A percentile compares a stretch with the other conserved stretches of the same genome.
These are phyloP conservation scores for Salicornia ramosissima DNA, from an alignment of 148 eudicot genomes.

Conservation along the genomic window DNA sequence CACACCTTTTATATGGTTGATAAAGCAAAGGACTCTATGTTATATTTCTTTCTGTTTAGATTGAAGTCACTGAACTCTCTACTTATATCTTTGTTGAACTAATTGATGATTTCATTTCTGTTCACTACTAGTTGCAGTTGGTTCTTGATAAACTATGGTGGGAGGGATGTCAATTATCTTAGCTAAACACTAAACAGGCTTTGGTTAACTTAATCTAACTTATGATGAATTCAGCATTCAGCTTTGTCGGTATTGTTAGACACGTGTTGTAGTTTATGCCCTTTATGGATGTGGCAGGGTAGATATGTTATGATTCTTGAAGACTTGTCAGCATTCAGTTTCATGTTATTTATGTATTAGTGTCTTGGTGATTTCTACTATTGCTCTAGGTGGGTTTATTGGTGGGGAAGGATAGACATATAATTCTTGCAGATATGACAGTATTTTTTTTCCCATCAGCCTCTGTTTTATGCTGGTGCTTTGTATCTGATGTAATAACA, in stretches of 20 bases:
- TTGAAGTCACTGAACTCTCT: too few species aligned
- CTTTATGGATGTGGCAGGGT: too few species aligned
- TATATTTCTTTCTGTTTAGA: too few species aligned
- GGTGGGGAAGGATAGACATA: too few species aligned
- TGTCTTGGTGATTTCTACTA: too few species aligned
- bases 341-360: background rate
- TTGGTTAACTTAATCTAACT: background rate
- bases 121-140: background rate
- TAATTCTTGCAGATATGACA: too few species aligned
- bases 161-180: background rate
- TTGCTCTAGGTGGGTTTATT: background rate
- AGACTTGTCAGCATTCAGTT: background rate
- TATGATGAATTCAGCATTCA: background rate
- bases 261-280: too few species aligned
- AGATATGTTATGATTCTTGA: too few species aligned
- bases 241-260: background rate
- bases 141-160: background rate
- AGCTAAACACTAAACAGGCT: background rate
- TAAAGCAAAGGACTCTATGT: too few species aligned
- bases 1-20: background rate
- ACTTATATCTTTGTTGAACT: background rate
- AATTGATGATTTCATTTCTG: background rate
- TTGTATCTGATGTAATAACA: slow-evolving; percentile 2
- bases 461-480: slow-evolving; percentile 1
- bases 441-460: background rate